Percentiles rank a stretch among this genome's conserved stretches.
phyloP scores from a whole-genome alignment of 2,329 filamentous ascomycete genomes.

The Aspergillus proliferans region DNA sequence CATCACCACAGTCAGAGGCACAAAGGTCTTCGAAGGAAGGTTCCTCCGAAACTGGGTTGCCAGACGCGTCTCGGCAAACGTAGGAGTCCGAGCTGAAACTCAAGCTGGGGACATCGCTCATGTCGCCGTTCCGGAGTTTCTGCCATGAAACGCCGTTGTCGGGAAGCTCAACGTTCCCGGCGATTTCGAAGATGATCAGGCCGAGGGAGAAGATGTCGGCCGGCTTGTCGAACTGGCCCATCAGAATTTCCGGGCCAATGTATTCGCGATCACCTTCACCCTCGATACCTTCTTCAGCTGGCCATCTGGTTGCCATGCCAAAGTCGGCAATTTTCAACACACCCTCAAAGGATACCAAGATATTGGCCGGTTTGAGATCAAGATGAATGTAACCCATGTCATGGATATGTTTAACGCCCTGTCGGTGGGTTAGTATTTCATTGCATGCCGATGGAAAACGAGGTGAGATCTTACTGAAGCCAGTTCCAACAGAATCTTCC shows the following conservation, averaged over 20 bases:
- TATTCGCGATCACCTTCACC: slow-evolving; percentile 95
- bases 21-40: slow-evolving; percentile 40
- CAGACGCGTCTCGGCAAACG: slow-evolving; percentile 67
- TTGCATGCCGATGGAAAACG: not conserved
- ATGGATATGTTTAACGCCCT: slow-evolving; percentile 89
- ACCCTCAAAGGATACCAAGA: slow-evolving; percentile 61
- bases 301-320: slow-evolving; percentile 69
- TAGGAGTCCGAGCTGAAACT: slow-evolving; percentile 70
- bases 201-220: slow-evolving; percentile 92
- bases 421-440: slow-evolving; percentile 9
- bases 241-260: slow-evolving; percentile 86
- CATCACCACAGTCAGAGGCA: slow-evolving; percentile 39
- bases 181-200: slow-evolving; percentile 89
- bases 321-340: slow-evolving; percentile 63
- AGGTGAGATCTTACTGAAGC: slow-evolving; percentile 57
- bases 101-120: slow-evolving; percentile 80
- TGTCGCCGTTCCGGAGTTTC: slow-evolving; percentile 78
- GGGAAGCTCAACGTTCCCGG: slow-evolving; percentile 85
- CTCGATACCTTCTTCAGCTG: slow-evolving; percentile 69
- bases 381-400: slow-evolving; percentile 72
- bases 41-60: slow-evolving; percentile 53
- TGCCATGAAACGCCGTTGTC: slow-evolving; percentile 92
- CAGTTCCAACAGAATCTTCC: slow-evolving; percentile 91
- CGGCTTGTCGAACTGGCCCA: slow-evolving; percentile 79
- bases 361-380: slow-evolving; percentile 60